phyloP scores from a whole-genome alignment of 1,284 basidiomycete species.

The Phellopilus nigrolimitatus region DNA sequence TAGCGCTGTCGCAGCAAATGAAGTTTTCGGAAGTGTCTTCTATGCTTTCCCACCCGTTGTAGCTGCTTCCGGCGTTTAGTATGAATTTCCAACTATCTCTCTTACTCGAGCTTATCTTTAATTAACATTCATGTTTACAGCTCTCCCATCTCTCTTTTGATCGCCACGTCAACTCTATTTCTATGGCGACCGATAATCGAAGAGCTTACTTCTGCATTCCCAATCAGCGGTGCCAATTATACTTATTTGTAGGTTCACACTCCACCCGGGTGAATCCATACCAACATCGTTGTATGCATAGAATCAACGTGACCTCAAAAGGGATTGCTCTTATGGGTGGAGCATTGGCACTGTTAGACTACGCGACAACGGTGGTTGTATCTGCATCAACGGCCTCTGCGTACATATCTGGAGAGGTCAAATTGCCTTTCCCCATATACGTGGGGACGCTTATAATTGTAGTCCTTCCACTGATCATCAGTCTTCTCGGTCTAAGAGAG shows the following conservation, averaged over 20 bases:
- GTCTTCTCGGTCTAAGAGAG: slow-evolving; percentile 56
- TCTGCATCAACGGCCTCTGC: slow-evolving; percentile 64
- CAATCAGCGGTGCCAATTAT: slow-evolving; percentile 65
- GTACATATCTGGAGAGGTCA: slow-evolving; percentile 60
- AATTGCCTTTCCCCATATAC: slow-evolving; percentile 47
- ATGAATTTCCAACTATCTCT: slow-evolving; percentile 24
- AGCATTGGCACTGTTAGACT: slow-evolving; percentile 59
- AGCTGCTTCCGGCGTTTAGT: slow-evolving; percentile 54
- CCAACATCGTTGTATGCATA: slow-evolving; percentile 24
- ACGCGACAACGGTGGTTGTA: slow-evolving; percentile 58
- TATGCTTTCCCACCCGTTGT: slow-evolving; percentile 66
- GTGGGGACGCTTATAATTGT: slow-evolving; percentile 48
- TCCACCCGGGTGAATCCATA: not conserved
- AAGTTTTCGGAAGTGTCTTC: slow-evolving; percentile 63
- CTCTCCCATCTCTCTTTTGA: slow-evolving; percentile 61
- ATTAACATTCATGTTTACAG: slow-evolving; percentile 29
- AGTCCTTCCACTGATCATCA: slow-evolving; percentile 46
- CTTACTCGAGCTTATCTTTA: not conserved
- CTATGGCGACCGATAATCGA: slow-evolving; percentile 69
- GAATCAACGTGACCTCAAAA: slow-evolving; percentile 59
- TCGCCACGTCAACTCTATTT: slow-evolving; percentile 55
- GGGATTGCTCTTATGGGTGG: slow-evolving; percentile 55
- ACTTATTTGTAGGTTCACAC: slow-evolving; percentile 46
- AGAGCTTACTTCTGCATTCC: slow-evolving; percentile 61
- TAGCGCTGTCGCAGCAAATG: slow-evolving; percentile 63